These are phyloP conservation scores for Canavalia ensiformis DNA, from an alignment of 306 rosid species.

Conservation along the genomic window DNA sequence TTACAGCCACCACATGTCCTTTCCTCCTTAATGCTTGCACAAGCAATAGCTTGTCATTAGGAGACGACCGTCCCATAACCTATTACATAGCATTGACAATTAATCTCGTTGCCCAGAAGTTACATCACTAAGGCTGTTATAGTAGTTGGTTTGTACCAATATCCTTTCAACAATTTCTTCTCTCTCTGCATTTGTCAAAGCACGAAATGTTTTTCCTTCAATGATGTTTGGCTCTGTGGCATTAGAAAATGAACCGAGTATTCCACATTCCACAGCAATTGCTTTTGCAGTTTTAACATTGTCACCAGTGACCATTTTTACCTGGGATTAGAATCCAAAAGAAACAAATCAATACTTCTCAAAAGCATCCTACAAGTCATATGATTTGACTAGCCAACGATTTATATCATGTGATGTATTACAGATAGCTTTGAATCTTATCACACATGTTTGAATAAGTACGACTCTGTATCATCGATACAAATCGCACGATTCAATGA, in stretches of 20 bases:
- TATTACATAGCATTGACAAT: conserved; percentile 42
- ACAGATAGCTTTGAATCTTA: too few species aligned
- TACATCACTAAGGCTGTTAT: conserved; percentile 19
- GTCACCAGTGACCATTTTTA: conserved; percentile 96
- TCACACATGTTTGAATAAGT: too few species aligned
- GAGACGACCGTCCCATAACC: conserved; percentile 98
- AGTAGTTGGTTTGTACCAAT: conserved; percentile 58
- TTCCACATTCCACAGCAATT: conserved; percentile 93
- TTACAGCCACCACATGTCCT: conserved; percentile 88
- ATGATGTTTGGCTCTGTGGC: conserved; percentile 72
- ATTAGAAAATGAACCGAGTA: conserved; percentile 65
- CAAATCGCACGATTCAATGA: too few species aligned
- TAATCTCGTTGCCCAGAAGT: neutral
- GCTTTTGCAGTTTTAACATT: conserved; percentile 93
- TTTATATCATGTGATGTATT: too few species aligned
- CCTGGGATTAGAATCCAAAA: conserved; percentile 57
- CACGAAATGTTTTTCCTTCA: conserved; percentile 88
- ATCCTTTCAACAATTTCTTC: conserved; percentile 70
- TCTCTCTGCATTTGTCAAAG: conserved; percentile 60
- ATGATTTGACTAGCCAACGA: too few species aligned
- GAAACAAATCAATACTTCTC: conserved; percentile 23
- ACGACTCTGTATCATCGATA: too few species aligned
- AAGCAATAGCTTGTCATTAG: conserved; percentile 90
- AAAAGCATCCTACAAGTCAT: neutral
- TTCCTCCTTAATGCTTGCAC: conserved; percentile 89